A percentile compares a stretch with the other conserved stretches of the same genome.
Conservation (phyloP, 1,284 basidiomycete species). For the Macrocystidia cucumis region DNA sequence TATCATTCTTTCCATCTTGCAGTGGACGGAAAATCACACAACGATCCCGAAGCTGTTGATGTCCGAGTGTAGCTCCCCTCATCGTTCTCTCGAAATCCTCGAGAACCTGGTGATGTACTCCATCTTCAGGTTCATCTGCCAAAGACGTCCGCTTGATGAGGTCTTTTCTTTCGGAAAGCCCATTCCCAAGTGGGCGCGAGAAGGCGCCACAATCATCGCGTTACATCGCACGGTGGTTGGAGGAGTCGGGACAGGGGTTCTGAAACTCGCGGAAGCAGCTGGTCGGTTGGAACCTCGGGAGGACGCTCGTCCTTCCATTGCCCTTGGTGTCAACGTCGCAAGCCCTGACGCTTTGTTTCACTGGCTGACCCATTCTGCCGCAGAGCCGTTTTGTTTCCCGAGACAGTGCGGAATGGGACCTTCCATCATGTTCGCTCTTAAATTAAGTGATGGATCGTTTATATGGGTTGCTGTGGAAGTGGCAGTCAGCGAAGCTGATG, state of each 20-base stretch:
- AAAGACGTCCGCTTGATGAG: slow-evolving; percentile 19
- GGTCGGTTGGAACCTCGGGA: slow-evolving; percentile 17
- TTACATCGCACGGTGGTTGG: slow-evolving; percentile 17
- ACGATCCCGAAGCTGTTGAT: no score
- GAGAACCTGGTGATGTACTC: no score
- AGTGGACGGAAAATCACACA: no score
- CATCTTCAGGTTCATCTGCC: no score
- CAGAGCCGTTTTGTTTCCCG: slow-evolving; percentile 28
- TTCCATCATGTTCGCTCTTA: slow-evolving; percentile 27
- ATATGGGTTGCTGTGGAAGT: slow-evolving; percentile 34
- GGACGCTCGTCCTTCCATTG: slow-evolving; percentile 23
- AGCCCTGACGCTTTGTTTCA: slow-evolving; percentile 18
- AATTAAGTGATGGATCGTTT: slow-evolving; percentile 19
- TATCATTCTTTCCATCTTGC: no score
- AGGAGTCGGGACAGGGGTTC: no score
- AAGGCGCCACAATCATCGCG: slow-evolving; percentile 25
- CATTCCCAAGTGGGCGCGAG: slow-evolving; percentile 23
- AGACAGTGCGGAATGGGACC: slow-evolving; percentile 29
- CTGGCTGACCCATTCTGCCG: slow-evolving; percentile 21
- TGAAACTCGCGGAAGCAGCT: no score
- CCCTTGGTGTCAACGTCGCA: slow-evolving; percentile 26
- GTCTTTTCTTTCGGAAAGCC: slow-evolving; percentile 24
- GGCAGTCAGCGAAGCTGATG: slow-evolving; percentile 23
- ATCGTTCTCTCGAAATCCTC: no score
- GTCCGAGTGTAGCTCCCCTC: no score